phyloP scores from a whole-genome alignment of 805 yeast genomes.

The Candida tibetensis region DNA sequence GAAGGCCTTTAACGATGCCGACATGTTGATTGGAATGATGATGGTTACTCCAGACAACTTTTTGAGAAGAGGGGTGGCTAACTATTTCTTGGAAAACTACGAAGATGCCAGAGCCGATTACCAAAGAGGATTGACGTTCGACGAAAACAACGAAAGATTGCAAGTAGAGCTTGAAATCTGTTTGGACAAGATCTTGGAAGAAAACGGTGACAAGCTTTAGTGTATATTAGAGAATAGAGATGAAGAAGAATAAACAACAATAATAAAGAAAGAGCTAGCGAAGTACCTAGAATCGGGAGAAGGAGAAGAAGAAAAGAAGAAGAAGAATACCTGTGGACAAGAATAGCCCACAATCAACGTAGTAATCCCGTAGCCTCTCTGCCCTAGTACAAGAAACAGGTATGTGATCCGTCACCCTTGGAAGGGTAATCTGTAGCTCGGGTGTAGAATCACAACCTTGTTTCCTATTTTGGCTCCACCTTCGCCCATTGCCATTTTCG shows the following conservation, averaged over 20 bases:
- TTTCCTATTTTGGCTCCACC: no score
- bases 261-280: no score
- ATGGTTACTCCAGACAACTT: conserved; percentile 65
- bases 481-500: no score
- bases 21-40: conserved; percentile 58
- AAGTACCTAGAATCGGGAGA: no score
- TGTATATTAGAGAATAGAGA: neutral
- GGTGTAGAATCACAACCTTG: no score
- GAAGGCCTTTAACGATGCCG: conserved; percentile 68
- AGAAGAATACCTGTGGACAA: no score
- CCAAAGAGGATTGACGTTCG: conserved; percentile 71
- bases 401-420: no score
- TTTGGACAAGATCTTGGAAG: conserved; percentile 48
- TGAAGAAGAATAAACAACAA: neutral
- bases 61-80: conserved; percentile 66
- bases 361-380: no score
- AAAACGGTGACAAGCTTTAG: conserved; percentile 52
- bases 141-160: conserved; percentile 50
- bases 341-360: no score
- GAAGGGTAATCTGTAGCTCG: no score
- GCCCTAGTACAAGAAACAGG: no score
- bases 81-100: conserved; percentile 58
- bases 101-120: conserved; percentile 62
- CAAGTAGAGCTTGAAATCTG: conserved; percentile 47
- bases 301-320: neutral